A percentile compares a stretch with the other conserved stretches of the same genome.
phyloP scores from a whole-genome alignment of 2,329 filamentous ascomycete genomes.

The Fusarium solani-melongenae region DNA sequence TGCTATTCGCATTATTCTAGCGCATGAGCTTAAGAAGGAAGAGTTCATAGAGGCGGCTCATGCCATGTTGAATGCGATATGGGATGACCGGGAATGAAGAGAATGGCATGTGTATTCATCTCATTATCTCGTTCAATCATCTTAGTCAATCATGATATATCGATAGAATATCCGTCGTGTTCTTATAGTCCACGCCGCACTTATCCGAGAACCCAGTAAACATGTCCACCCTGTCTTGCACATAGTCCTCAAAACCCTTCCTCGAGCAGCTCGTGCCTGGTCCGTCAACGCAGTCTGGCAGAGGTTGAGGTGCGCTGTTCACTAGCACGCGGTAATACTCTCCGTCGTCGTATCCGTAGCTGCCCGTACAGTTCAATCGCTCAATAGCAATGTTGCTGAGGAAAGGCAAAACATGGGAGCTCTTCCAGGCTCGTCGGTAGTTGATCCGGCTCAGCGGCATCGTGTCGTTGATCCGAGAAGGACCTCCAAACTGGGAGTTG shows the following conservation, averaged over 20 bases:
- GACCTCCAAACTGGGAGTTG: slow-evolving; percentile 66
- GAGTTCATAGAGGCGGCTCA: background rate
- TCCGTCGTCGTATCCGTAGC: slow-evolving; percentile 57
- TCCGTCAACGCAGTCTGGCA: slow-evolving; percentile 30
- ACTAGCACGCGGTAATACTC: slow-evolving; percentile 40
- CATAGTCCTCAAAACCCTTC: slow-evolving; percentile 31
- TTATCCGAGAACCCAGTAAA: slow-evolving; percentile 38
- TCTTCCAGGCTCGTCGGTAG: slow-evolving; percentile 71
- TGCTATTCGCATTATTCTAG: background rate
- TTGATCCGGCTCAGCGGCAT: slow-evolving; percentile 74
- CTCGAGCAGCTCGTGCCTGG: slow-evolving; percentile 36
- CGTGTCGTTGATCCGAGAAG: slow-evolving; percentile 66
- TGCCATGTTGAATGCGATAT: background rate
- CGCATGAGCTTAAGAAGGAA: background rate
- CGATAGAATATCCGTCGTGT: slow-evolving; percentile 36
- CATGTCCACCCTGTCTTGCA: slow-evolving; percentile 24
- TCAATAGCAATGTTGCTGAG: slow-evolving; percentile 75
- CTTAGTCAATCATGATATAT: slow-evolving; percentile 25
- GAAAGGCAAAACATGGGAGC: slow-evolving; percentile 72
- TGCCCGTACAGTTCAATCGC: slow-evolving; percentile 68
- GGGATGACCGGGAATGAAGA: background rate
- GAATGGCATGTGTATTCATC: no score
- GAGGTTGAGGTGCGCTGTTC: slow-evolving; percentile 37
- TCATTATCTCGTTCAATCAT: background rate
- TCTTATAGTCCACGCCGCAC: slow-evolving; percentile 38